Evolutionary conservation across 1,139 yeast genomes (phyloP), one percentile per base, ranked within the genome.

Genomic region (Zygosaccharomyces pseudobailii): DNA sequence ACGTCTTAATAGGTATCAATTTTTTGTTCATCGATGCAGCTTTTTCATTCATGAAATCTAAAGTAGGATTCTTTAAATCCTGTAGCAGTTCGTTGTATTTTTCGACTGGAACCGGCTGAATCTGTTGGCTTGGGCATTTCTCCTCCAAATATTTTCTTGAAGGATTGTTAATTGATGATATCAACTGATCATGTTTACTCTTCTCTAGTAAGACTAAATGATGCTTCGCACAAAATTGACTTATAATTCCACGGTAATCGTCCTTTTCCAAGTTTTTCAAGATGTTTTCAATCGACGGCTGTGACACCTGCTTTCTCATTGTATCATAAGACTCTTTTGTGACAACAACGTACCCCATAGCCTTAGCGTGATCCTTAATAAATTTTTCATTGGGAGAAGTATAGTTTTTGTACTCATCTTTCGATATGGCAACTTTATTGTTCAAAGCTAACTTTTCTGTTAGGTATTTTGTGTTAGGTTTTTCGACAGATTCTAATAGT

Each of bases 71-170:
- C 48, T 43, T 54, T 21, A 32, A 58, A 52, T 55, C 50, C 31
- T 65, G 57, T 3, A 51, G 44, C 27, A 54, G 27, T 3, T 48
- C 53, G 19, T 28, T 34, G 32, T 36, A 42, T 36, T 37, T 43
- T 3, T 53, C 50, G 10, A 34, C 22, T 9, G 41, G 23, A 20
- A 47, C 21, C 17, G 23, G 42, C 25, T 24, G 46, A 40, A 36
- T 43, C 22, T 43, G 48, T 17, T 41, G 44, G 3, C 43, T 39
- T 8, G 49, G 25, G 3, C 74, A 74, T 47, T 68, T 69, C 22
- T 59, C 55, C 3, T 46, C 48, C 39, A 75, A 51, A 43, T 70
- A 70, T 4, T 61, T 60, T 20, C 58, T 41, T 1, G 65, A 45
- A n/a, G 70, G 69, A 4, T 46, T 50, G 2, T 55, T 41, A 6